These are phyloP conservation scores for Corinectria fuckeliana DNA, from an alignment of 2,329 filamentous ascomycete species.

Conservation along the genomic window DNA sequence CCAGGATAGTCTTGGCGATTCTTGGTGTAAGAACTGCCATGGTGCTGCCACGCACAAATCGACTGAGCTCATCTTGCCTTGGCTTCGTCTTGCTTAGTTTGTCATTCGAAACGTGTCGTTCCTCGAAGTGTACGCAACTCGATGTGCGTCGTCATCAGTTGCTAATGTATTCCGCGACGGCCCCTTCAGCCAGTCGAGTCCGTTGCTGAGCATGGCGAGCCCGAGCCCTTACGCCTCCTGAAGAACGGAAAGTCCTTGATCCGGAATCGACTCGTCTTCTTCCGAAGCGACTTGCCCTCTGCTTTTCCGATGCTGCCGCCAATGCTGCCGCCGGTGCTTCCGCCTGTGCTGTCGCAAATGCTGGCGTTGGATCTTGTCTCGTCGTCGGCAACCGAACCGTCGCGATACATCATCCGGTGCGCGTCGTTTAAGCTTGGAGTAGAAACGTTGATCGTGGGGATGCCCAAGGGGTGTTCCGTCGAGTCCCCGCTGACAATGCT, in stretches of 20 bases:
- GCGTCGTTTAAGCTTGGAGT: constrained; percentile 45
- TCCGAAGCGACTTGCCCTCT: constrained; percentile 60
- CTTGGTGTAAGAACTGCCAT: constrained; percentile 13
- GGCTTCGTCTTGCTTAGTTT: neutral
- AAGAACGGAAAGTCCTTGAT: constrained; percentile 68
- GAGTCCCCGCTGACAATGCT: constrained; percentile 69
- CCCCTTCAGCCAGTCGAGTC: constrained; percentile 43
- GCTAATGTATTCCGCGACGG: constrained; percentile 22
- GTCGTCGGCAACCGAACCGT: constrained; percentile 37
- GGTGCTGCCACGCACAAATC: constrained; percentile 13
- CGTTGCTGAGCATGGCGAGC: constrained; percentile 41
- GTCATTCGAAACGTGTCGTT: neutral
- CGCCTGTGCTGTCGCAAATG: constrained; percentile 39
- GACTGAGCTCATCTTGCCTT: constrained; percentile 4
- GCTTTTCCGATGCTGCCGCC: constrained; percentile 53
- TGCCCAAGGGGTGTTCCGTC: constrained; percentile 55
- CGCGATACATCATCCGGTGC: constrained; percentile 34
- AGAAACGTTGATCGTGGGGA: constrained; percentile 49
- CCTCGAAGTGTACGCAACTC: neutral
- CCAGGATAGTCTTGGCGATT: constrained; percentile 14
- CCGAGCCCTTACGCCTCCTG: constrained; percentile 56
- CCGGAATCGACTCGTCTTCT: constrained; percentile 68
- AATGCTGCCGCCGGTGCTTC: constrained; percentile 45
- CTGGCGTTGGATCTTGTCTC: constrained; percentile 41
- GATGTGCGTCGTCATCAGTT: constrained; percentile 11